phyloP scores from a whole-genome alignment of 148 eudicot genomes.

The Limonium bicolor region DNA sequence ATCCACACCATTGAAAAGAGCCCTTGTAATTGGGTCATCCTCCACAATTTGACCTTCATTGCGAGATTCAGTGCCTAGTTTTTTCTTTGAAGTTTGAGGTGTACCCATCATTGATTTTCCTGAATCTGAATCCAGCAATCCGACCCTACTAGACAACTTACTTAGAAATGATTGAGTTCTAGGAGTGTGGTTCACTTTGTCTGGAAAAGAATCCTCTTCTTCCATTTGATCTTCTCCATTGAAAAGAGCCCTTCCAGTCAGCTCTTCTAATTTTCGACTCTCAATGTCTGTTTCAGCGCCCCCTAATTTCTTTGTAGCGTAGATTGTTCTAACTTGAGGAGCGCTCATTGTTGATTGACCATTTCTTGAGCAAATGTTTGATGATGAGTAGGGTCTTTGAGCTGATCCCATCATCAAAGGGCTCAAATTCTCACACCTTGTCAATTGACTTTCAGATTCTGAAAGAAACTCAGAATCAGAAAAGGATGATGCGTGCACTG shows the following conservation, averaged over 20 bases:
- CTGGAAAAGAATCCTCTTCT: no score
- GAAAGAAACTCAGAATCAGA: constrained; percentile 8
- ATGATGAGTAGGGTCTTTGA: constrained; percentile 11
- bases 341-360: constrained; percentile 31
- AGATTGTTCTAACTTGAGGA: constrained; percentile 23
- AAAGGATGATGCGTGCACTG: constrained; percentile 17
- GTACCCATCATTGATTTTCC: constrained; percentile 30
- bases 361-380: constrained; percentile 48
- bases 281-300: background rate
- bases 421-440: constrained; percentile 3
- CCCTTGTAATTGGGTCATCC: constrained; percentile 14
- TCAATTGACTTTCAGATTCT: constrained; percentile 10
- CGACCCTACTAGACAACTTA: no score
- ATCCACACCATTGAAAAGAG: constrained; percentile 12
- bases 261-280: no score
- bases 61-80: background rate
- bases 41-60: constrained; percentile 9
- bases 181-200: no score
- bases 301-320: constrained; percentile 9
- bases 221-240: no score
- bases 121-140: no score
- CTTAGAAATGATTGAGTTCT: no score
- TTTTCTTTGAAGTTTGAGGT: constrained; percentile 16
- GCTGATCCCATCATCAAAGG: constrained; percentile 4
- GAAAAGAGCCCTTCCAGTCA: no score